phyloP scores from a whole-genome alignment of 1,139 yeast species.

The Yamadazyma trypodendri region DNA sequence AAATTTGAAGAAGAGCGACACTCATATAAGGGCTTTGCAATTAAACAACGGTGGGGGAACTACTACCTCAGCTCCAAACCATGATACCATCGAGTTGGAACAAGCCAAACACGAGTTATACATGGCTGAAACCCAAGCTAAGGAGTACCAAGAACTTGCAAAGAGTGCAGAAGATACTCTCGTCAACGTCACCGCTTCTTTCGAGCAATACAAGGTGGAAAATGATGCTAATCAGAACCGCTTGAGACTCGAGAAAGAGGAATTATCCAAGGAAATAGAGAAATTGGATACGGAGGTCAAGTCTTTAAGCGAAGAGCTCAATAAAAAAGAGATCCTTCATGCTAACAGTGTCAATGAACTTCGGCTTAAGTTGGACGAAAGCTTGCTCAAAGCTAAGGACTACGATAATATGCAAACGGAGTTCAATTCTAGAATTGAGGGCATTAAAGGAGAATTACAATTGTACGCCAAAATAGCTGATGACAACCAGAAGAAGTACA shows the following conservation, averaged over 20 bases:
- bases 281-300: conserved; percentile 18
- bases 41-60: conserved; percentile 9
- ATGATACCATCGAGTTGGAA: conserved; percentile 25
- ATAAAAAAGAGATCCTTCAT: conserved; percentile 16
- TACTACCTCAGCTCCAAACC: conserved; percentile 6
- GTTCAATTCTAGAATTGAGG: conserved; percentile 31
- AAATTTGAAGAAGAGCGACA: conserved; percentile 15
- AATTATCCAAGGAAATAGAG: conserved; percentile 21
- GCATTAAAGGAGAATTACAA: conserved; percentile 44
- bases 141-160: conserved; percentile 39
- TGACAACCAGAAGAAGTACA: conserved; percentile 54
- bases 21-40: conserved; percentile 17
- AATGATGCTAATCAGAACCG: conserved; percentile 13
- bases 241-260: conserved; percentile 23
- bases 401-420: conserved; percentile 36
- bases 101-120: conserved; percentile 37
- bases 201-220: conserved; percentile 33
- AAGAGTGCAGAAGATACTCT: conserved; percentile 44
- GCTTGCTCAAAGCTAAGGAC: conserved; percentile 29
- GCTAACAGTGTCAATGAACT: conserved; percentile 22
- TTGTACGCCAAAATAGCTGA: conserved; percentile 50
- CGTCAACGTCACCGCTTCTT: conserved; percentile 36
- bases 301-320: conserved; percentile 18
- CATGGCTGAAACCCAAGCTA: conserved; percentile 39
- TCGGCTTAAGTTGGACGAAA: conserved; percentile 23